These are phyloP conservation scores for Naematelia aurantialba DNA, from an alignment of 768 basidiomycete species.

Conservation along the genomic window DNA sequence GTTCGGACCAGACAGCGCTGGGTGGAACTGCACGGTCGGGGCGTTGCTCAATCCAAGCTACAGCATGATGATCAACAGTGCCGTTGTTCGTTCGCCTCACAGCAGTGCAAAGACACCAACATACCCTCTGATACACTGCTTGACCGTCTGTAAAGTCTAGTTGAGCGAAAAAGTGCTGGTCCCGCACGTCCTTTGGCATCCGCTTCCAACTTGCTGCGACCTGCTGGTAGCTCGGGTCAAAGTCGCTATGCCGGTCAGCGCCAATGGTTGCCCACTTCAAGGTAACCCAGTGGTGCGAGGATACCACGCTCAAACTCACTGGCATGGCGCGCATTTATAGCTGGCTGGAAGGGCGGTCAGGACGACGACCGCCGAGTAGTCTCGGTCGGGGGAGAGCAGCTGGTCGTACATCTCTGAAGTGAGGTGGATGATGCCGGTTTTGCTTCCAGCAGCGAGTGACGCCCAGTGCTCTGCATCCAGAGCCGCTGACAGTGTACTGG, in stretches of 20 bases:
- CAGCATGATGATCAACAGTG: no score
- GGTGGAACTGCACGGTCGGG: constrained; percentile 74
- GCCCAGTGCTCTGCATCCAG: constrained; percentile 57
- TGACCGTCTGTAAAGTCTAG: constrained; percentile 79
- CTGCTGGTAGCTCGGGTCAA: constrained; percentile 74
- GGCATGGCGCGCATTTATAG: constrained; percentile 88
- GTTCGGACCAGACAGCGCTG: constrained; percentile 67
- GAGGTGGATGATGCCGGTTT: constrained; percentile 77
- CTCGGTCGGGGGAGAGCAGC: constrained; percentile 64
- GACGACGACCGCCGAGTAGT: constrained; percentile 82
- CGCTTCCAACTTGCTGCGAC: constrained; percentile 80
- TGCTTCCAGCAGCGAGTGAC: constrained; percentile 61
- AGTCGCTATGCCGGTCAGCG: constrained; percentile 61
- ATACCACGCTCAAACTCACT: constrained; percentile 56
- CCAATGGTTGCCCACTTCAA: neutral
- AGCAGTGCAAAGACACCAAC: neutral
- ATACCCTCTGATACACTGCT: constrained; percentile 73
- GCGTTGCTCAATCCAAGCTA: constrained; percentile 80
- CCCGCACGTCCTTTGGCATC: constrained; percentile 60
- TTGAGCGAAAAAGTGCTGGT: constrained; percentile 86
- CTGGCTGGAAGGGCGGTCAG: constrained; percentile 80
- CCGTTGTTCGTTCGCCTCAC: no score
- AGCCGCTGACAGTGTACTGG: constrained; percentile 23
- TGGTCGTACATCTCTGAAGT: constrained; percentile 72
- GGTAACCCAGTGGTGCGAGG: constrained; percentile 3